Base-by-base conservation (phyloP, 345 rosid genomes). In the Microthlaspi erraticum region DNA sequence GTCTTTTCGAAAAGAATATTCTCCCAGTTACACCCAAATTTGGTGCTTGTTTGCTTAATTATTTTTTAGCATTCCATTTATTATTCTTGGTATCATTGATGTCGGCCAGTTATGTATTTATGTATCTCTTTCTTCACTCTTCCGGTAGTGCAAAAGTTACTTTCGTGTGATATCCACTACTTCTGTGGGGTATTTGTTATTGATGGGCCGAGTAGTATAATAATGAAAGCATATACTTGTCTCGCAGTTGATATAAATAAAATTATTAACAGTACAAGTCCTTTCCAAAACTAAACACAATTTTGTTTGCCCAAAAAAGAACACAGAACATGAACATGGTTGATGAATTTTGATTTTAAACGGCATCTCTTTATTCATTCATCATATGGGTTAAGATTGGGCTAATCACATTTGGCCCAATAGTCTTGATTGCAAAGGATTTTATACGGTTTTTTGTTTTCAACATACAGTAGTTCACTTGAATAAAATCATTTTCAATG, bases 111-210 rank as follows among this genome's bases (percentile, higher is more conserved):
- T 13, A 41, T 73, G 60, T 53, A 48, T 38, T 10, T 39, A 38
- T 38, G 49, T 48, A 32, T 66, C 12, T 73, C 53, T 65, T 73
- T 65, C 65, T 60, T 72, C 68, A 60, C 72, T 67, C 64, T 45
- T 56, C 60, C 31, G 26, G 34, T 42, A 59, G 69, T 60, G 67
- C 75, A 8, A 67, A 64, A 73, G 77, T 49, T 58, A 73, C 72
- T 73, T 73, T 57, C 14, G 39, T n/a, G 29, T 3, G 60, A 39
- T 65, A 48, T 66, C 77, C 77, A 73, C 72, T 73, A 73, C 77
- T 39, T 58, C 5, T 50, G 77, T 66, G 77, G 77, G 77, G 77
- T 73, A 73, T 49, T 49, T 54, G 50, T 38, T 64, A 48, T 65
- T 65, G 77, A 73, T 73, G 77, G 29, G 72, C 45, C 38, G 2